Base-by-base conservation (phyloP, 2,329 filamentous ascomycete genomes). In the Aspergillus viridinutans region DNA sequence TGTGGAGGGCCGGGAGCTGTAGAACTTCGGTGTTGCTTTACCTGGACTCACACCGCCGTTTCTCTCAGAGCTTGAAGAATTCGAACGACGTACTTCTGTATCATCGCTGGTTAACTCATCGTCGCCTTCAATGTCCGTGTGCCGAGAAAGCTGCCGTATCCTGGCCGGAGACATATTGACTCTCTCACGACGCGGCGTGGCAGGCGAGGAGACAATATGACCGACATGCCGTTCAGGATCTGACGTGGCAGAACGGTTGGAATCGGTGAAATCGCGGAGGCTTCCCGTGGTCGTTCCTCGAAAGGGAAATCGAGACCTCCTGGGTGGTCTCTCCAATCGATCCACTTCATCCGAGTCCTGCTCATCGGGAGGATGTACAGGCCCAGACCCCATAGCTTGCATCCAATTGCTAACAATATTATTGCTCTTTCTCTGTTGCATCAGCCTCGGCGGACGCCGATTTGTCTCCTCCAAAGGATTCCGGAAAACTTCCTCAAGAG, bases 361-460 rank as follows among this genome's bases (percentile, higher is more conserved):
- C 64, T 88, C 85, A 58, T 83, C 77, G 8, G 85, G 85, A 14
- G 84, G 81, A 57, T 80, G 78, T 51, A 78, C 78, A 6, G 79
- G 81, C 43, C 82, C 81, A 32, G 71, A 80, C 21, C 81, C 83
- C 67, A 86, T 81, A 21, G 75, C 76, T 58, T 92, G 90, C 90
- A 97, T 96, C 92, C 92, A 97, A 64, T 90, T 87, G 28, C 89
- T 87, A 52, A 97, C 92, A 0, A 90, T 90, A 58, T 87, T 92
- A 62, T 89, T 88, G 1, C 88, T 90, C 70, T 92, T 83, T 59
- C 86, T 83, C 63, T 90, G 87, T 28, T 84, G 80, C 52, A 83
- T 81, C 50, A 82, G 80, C 43, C 59, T 61, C 50, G 84, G 82
- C 1, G 82, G 86, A 20, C 83, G 81, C 53, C 87, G 75, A 2